Evolutionary conservation across 805 yeast genomes (phyloP).

Genomic region (Zygoascus ofunaensis): DNA sequence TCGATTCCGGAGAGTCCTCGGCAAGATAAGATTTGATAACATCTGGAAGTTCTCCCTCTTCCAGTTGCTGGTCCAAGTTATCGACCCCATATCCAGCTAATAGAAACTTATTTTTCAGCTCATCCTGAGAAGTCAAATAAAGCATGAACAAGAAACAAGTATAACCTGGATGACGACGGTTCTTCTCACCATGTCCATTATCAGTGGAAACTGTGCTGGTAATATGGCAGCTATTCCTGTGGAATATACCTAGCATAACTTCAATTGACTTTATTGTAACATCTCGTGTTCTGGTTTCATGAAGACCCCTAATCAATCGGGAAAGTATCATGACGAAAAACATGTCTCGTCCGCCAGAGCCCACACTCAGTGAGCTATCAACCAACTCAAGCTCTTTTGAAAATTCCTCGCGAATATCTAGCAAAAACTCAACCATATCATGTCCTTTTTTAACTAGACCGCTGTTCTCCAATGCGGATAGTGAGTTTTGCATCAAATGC

Average conservation of each 20-base stretch:
- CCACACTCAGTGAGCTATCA: background rate
- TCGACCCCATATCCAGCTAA: conserved; percentile 22
- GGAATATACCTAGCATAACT: conserved; percentile 18
- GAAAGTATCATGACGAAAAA: conserved; percentile 8
- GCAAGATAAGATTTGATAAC: conserved; percentile 16
- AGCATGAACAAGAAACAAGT: conserved; percentile 20
- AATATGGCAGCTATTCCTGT: conserved; percentile 14
- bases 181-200: conserved; percentile 1
- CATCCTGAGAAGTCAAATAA: conserved; percentile 17
- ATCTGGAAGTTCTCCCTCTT: conserved; percentile 13
- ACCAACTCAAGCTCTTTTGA: conserved; percentile 14
- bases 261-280: conserved; percentile 19
- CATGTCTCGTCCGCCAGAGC: background rate
- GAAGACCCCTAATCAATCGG: conserved; percentile 19
- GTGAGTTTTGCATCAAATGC: conserved; percentile 13
- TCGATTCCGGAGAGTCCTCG: conserved; percentile 14
- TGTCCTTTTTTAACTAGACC: conserved; percentile 9
- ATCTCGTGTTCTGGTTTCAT: conserved; percentile 16
- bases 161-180: conserved; percentile 11
- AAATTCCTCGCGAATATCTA: conserved; percentile 9
- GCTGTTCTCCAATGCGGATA: conserved; percentile 17
- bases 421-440: conserved; percentile 12
- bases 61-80: conserved; percentile 8
- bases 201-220: background rate
- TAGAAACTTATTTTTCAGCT: conserved; percentile 20